These are phyloP conservation scores for Gloeostereum incarnatum DNA, from an alignment of 768 basidiomycete genomes.

Conservation along the genomic window DNA sequence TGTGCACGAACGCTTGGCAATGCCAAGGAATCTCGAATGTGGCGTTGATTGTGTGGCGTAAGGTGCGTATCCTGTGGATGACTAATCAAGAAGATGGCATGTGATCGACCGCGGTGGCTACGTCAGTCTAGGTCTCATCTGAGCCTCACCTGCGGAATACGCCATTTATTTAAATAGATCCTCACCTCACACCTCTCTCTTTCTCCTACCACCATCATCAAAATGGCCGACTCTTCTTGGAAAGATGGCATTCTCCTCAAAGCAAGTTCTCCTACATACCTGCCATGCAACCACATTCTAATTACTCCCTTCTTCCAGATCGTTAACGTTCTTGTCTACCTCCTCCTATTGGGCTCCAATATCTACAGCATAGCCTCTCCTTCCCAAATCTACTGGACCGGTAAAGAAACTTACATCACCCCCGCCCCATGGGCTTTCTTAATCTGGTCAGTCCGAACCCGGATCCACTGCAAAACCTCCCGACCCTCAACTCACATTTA, in stretches of 20 bases:
- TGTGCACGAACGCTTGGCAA: too few species aligned
- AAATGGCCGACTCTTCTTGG: slow-evolving; percentile 55
- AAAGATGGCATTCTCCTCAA: slow-evolving; percentile 79
- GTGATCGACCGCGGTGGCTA: too few species aligned
- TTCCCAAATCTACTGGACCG: slow-evolving; percentile 56
- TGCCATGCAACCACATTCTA: neutral
- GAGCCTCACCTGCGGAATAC: too few species aligned
- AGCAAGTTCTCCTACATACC: slow-evolving; percentile 23
- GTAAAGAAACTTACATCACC: slow-evolving; percentile 87
- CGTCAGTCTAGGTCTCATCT: too few species aligned
- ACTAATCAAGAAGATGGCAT: too few species aligned
- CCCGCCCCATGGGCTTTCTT: slow-evolving; percentile 92
- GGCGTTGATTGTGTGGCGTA: too few species aligned
- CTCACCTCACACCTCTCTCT: too few species aligned
- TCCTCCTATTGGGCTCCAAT: slow-evolving; percentile 85
- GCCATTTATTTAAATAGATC: too few species aligned
- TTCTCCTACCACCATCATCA: slow-evolving; percentile 12
- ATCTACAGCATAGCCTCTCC: slow-evolving; percentile 51
- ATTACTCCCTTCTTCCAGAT: slow-evolving; percentile 27
- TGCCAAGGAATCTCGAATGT: too few species aligned
- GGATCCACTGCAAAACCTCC: neutral
- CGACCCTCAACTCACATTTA: slow-evolving; percentile 6
- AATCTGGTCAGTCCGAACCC: slow-evolving; percentile 53
- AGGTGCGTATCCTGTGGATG: too few species aligned
- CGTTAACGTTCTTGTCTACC: slow-evolving; percentile 74